Percentiles rank a stretch among this genome's conserved stretches.
Conservation (phyloP, 345 rosid genomes). For the Populus davidiana region DNA sequence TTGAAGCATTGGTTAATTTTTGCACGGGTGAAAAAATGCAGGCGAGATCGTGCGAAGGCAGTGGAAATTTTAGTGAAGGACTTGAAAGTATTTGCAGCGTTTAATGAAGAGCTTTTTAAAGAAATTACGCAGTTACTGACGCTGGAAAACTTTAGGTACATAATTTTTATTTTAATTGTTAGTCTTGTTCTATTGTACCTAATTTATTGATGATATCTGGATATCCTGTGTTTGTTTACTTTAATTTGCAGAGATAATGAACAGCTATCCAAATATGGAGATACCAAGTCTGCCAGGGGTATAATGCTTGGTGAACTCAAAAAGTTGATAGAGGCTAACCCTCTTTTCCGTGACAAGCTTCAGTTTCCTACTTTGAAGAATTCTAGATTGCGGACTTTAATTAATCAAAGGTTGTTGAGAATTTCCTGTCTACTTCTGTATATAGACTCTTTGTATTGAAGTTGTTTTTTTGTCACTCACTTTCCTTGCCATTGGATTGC, state of each 20-base stretch:
- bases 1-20: neutral
- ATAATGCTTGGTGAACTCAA: constrained; percentile 81
- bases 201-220: neutral
- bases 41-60: constrained; percentile 78
- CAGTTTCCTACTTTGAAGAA: constrained; percentile 77
- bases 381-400: constrained; percentile 73
- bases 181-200: neutral
- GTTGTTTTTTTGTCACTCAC: constrained; percentile 4
- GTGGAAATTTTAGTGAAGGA: constrained; percentile 86
- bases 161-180: neutral
- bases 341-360: constrained; percentile 86
- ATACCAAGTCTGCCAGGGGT: constrained; percentile 76
- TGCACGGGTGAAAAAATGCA: constrained; percentile 15
- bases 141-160: constrained; percentile 79
- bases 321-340: constrained; percentile 80
- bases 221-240: constrained; percentile 5
- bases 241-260: constrained; percentile 67
- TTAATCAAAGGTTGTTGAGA: constrained; percentile 66
- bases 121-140: constrained; percentile 80
- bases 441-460: constrained; percentile 5
- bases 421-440: constrained; percentile 12
- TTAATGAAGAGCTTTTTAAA: constrained; percentile 78
- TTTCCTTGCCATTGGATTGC: constrained; percentile 23
- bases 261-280: constrained; percentile 82
- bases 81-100: constrained; percentile 73